Conservation (phyloP, 371 early-diverging fungal genomes). For the Mucor irregularis region DNA sequence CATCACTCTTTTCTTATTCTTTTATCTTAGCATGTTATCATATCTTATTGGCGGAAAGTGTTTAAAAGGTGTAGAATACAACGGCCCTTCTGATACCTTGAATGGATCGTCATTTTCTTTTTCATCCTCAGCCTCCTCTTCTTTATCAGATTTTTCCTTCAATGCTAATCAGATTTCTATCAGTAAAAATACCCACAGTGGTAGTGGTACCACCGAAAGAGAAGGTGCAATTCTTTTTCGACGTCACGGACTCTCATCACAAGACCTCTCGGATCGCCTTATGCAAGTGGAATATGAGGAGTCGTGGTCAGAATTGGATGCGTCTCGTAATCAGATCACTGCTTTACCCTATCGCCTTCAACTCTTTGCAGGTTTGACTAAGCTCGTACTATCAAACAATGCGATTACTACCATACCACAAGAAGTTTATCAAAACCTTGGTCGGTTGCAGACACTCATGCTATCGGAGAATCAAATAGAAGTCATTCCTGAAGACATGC, state of each 20-base stretch:
- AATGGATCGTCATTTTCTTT: neutral
- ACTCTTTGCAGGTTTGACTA: constrained; percentile 24
- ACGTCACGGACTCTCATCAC: constrained; percentile 2
- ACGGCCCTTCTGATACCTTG: neutral
- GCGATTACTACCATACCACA: constrained; percentile 46
- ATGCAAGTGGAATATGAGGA: neutral
- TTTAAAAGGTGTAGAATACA: constrained; percentile 3
- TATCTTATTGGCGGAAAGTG: constrained; percentile 3
- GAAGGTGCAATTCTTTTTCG: neutral
- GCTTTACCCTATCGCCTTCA: constrained; percentile 29
- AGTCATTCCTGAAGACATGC: constrained; percentile 46
- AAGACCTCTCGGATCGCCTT: neutral
- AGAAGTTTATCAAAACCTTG: constrained; percentile 47
- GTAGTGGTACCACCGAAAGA: too few relatives aligned
- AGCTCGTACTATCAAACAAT: constrained; percentile 59
- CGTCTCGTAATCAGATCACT: constrained; percentile 47
- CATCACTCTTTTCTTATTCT: neutral
- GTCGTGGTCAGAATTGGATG: constrained; percentile 10
- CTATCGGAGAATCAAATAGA: constrained; percentile 53
- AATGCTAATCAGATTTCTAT: neutral
- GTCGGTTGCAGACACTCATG: constrained; percentile 50
- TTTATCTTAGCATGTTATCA: neutral
- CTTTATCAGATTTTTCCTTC: neutral
- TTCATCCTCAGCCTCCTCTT: constrained; percentile 1
- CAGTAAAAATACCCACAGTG: neutral